phyloP scores from a whole-genome alignment of 495 filamentous ascomycete species.

The Cercophora newfieldiana region DNA sequence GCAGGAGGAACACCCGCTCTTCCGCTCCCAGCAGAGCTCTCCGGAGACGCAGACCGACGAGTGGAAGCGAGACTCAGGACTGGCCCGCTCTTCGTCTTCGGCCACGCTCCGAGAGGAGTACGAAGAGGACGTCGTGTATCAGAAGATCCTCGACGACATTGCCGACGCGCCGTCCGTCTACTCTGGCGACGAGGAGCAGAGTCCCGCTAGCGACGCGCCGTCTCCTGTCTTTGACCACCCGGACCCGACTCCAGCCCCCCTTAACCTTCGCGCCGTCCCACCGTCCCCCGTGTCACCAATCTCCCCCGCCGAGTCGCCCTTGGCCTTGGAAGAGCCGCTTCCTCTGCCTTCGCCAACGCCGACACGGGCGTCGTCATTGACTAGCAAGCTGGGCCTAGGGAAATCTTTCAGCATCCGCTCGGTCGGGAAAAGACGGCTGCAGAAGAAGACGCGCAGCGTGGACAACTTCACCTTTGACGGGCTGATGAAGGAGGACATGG shows the following conservation, averaged over 20 bases:
- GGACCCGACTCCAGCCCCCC: constrained; percentile 29
- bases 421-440: constrained; percentile 28
- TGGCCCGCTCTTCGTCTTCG: constrained; percentile 51
- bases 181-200: constrained; percentile 19
- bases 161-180: constrained; percentile 26
- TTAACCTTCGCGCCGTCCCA: constrained; percentile 23
- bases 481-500: constrained; percentile 5
- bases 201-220: neutral
- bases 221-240: constrained; percentile 4
- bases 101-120: constrained; percentile 48
- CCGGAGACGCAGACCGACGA: constrained; percentile 28
- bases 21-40: constrained; percentile 37
- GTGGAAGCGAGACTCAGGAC: constrained; percentile 55
- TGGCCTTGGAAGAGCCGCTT: neutral
- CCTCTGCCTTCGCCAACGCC: constrained; percentile 18
- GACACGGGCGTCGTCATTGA: constrained; percentile 22
- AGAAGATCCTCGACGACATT: constrained; percentile 36
- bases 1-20: constrained; percentile 48
- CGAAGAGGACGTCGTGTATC: constrained; percentile 39
- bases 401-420: constrained; percentile 43
- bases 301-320: constrained; percentile 17
- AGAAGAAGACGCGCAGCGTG: constrained; percentile 36
- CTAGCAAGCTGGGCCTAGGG: constrained; percentile 34
- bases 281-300: constrained; percentile 4
- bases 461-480: neutral